Conservation (phyloP, 805 yeast genomes). For the Brettanomyces nanus region DNA sequence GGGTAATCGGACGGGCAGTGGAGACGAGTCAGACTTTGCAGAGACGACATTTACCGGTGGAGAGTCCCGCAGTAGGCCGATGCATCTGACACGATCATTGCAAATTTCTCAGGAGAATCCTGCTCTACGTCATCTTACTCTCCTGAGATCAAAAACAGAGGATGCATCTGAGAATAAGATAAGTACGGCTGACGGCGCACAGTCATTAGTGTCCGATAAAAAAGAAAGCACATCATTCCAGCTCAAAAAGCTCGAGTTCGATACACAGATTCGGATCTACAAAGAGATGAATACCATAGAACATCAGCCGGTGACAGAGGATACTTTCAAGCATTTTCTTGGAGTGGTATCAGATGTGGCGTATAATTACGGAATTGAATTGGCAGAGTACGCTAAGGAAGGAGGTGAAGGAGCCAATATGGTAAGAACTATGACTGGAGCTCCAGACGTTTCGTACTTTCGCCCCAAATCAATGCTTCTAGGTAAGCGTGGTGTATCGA, state of each 20-base stretch:
- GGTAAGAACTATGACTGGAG: constrained; percentile 35
- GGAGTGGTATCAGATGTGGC: constrained; percentile 25
- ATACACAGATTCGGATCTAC: constrained; percentile 20
- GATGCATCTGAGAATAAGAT: background rate
- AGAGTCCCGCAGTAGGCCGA: background rate
- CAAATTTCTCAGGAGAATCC: no score
- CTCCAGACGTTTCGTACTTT: constrained; percentile 24
- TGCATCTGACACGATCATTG: no score
- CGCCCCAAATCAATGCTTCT: constrained; percentile 25
- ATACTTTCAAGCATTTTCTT: constrained; percentile 24
- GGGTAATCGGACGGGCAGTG: background rate
- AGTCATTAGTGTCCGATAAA: background rate
- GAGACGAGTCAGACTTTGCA: background rate
- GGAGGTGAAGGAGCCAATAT: constrained; percentile 32
- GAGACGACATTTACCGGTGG: background rate
- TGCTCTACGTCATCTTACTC: no score
- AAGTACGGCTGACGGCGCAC: background rate
- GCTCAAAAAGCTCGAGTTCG: constrained; percentile 17
- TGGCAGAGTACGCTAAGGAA: constrained; percentile 29
- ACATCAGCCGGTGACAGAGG: constrained; percentile 15
- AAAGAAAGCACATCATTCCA: constrained; percentile 12
- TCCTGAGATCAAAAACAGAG: background rate
- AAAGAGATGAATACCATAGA: constrained; percentile 17
- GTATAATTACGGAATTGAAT: constrained; percentile 24
- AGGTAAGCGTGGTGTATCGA: constrained; percentile 7